These are phyloP conservation scores for Chlorella sp. DNA, from an alignment of 139 green algal species.

Conservation along the genomic window DNA sequence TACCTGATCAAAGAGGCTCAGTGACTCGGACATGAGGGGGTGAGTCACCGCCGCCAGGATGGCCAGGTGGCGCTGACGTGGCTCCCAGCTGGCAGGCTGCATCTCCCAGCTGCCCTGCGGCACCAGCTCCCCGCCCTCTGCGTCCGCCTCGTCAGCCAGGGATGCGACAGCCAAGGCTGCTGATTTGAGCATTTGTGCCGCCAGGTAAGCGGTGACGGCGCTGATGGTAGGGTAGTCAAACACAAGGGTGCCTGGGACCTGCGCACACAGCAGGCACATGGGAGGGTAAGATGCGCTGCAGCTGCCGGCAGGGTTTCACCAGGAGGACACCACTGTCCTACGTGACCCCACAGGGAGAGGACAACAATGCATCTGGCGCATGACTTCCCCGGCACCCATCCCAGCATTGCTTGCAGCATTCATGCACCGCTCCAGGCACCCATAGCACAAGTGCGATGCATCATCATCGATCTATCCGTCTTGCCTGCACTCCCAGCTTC, in stretches of 20 bases:
- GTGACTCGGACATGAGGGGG: neutral
- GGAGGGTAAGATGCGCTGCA: neutral
- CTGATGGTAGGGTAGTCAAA: conserved; percentile 77
- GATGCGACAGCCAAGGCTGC: neutral
- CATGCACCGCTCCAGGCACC: neutral
- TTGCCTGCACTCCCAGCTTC: conserved; percentile 45
- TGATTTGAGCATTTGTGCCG: conserved; percentile 29
- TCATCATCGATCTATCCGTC: neutral
- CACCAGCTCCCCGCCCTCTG: neutral
- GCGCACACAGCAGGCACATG: neutral
- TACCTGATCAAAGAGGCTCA: neutral
- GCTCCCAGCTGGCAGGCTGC: neutral
- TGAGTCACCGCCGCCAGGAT: conserved; percentile 8
- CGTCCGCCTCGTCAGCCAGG: neutral
- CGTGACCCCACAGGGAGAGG: no score
- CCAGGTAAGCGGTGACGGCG: conserved; percentile 43
- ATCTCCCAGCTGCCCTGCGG: neutral
- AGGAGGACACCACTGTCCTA: no score
- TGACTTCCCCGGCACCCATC: neutral
- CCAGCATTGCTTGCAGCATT: neutral
- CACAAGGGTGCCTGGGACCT: conserved; percentile 69
- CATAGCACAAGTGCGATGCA: no score
- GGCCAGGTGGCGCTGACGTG: conserved; percentile 3
- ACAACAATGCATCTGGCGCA: no score
- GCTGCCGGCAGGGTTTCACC: no score